A percentile compares a stretch with the other conserved stretches of the same genome.
Conservation (phyloP, 2,329 filamentous ascomycete genomes). For the Colletotrichum sidae region DNA sequence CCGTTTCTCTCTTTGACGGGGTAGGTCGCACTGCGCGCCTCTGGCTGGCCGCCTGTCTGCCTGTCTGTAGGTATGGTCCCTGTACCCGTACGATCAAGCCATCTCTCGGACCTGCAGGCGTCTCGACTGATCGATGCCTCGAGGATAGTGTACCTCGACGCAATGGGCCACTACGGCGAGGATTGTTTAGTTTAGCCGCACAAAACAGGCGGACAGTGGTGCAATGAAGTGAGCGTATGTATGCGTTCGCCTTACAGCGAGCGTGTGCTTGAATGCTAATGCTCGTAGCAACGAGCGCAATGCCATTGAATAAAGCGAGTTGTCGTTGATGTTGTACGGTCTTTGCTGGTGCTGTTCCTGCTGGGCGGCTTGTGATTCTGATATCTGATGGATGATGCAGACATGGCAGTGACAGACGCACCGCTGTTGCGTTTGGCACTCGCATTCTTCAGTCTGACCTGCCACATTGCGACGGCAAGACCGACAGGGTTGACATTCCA, state of each 20-base stretch:
- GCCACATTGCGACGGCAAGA: conserved; percentile 35
- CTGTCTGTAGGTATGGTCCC: conserved; percentile 15
- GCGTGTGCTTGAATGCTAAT: conserved; percentile 26
- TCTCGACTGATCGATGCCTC: conserved; percentile 27
- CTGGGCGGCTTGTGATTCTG: conserved; percentile 20
- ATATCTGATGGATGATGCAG: conserved; percentile 35
- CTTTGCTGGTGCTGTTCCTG: conserved; percentile 11
- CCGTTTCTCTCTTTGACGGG: background rate
- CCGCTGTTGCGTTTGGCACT: conserved; percentile 29
- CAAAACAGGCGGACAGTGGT: background rate
- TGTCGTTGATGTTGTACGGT: conserved; percentile 3
- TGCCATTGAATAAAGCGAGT: conserved; percentile 1
- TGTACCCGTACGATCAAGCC: conserved; percentile 23
- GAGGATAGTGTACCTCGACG: too few species aligned
- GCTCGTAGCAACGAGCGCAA: conserved; percentile 9
- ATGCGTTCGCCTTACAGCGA: conserved; percentile 7
- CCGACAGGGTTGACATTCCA: conserved; percentile 38
- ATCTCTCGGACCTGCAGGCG: conserved; percentile 32
- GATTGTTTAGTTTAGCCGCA: too few species aligned
- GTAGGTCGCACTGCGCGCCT: background rate
- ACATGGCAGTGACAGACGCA: conserved; percentile 28
- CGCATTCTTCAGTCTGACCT: conserved; percentile 37
- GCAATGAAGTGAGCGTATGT: conserved; percentile 5
- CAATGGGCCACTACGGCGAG: too few species aligned
- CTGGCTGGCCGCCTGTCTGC: background rate